phyloP scores from a whole-genome alignment of 2,329 filamentous ascomycete genomes.

The Neoscytalidium dimidiatum region DNA sequence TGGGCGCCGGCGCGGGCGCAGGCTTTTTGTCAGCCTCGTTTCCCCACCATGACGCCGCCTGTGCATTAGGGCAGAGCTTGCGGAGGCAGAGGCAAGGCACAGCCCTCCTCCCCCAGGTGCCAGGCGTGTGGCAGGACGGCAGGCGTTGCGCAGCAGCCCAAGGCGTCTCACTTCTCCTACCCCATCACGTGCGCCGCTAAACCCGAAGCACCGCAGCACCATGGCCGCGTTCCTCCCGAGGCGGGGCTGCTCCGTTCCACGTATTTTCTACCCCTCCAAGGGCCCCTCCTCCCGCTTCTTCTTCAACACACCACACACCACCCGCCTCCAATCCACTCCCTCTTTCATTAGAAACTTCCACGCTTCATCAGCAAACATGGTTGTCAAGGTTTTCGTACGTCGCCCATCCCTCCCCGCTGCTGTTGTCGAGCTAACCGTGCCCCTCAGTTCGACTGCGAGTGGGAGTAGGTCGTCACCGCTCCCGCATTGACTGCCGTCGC shows the following conservation, averaged over 20 bases:
- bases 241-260: slow-evolving; percentile 18
- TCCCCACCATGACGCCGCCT: slow-evolving; percentile 12
- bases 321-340: slow-evolving; percentile 29
- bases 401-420: slow-evolving; percentile 37
- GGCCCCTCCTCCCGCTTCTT: slow-evolving; percentile 35
- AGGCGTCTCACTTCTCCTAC: slow-evolving; percentile 22
- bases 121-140: no score
- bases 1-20: no score
- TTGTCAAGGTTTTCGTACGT: slow-evolving; percentile 63
- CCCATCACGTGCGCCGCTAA: slow-evolving; percentile 25
- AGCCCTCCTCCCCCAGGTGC: no score
- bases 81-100: slow-evolving; percentile 10
- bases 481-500: not conserved
- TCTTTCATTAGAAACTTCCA: slow-evolving; percentile 55
- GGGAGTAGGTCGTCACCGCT: slow-evolving; percentile 18
- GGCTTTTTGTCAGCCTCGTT: slow-evolving; percentile 4
- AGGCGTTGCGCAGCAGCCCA: slow-evolving; percentile 14
- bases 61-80: slow-evolving; percentile 17
- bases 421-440: slow-evolving; percentile 35
- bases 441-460: slow-evolving; percentile 33
- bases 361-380: slow-evolving; percentile 73
- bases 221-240: slow-evolving; percentile 16
- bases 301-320: slow-evolving; percentile 35
- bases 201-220: not conserved
- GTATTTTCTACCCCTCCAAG: slow-evolving; percentile 22